Evolutionary conservation across 1,284 basidiomycete species (phyloP), one percentile per base, ranked within the genome.

Genomic region (Pascua guehoae): DNA sequence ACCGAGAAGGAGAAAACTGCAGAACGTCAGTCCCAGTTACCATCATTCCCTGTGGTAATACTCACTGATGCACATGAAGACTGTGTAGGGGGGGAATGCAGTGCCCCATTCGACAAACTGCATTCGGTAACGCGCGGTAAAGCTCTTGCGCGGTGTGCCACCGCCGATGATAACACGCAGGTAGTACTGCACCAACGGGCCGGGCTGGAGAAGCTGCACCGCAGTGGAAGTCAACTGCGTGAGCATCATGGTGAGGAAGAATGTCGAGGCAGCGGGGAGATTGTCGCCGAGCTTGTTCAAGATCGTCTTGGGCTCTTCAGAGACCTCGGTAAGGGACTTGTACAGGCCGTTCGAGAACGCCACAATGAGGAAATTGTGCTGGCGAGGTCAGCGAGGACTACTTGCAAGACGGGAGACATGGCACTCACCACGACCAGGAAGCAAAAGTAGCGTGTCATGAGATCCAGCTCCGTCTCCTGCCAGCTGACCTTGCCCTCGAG

Each of bases 221-320:
- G 63, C 68, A 44, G 60, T 73, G 18, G 71, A 79, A 4, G 78
- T 74, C 43, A 78, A 75, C 62, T 76, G 73, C 1, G 61, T 69
- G 80, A 86, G 74, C 68, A 86, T 83, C 70, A 86, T 87, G 11
- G 87, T 88, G 59, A 91, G 79, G 81, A 90, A 91, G 81, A 90
- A 91, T 14, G 85, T 85, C 12, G 86, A 87, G 0, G 87, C 87
- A 14, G 80, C 79, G 4, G 88, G 88, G 42, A 91, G 81, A 56
- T 86, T 81, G 12, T 74, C 71, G 0, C 86, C 85, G 18, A 88
- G 78, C 4, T 78, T 76, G 1, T 64, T 82, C 39, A 76, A 83
- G 67, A 66, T 83, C 65, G 56, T 83, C 0, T 82, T 78, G 0
- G 86, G 86, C 60, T 84, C 80, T 38, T 81, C 69, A 42, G 66